Base-by-base conservation (phyloP, 1,284 basidiomycete species). In the Tylopilus sp. region DNA sequence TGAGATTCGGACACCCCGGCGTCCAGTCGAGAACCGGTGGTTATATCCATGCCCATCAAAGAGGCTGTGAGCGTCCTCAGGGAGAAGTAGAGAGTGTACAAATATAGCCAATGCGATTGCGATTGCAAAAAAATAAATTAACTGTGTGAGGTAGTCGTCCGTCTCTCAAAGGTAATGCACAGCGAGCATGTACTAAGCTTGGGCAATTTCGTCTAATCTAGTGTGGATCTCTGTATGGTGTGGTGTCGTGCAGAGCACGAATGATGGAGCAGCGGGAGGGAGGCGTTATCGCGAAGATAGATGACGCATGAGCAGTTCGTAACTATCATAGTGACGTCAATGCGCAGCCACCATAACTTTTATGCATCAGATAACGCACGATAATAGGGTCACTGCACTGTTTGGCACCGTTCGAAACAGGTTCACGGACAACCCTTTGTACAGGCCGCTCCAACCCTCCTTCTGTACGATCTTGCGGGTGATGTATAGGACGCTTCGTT, bases 351-450 rank as follows among this genome's bases (percentile, higher is more conserved):
- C 16, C 11, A 34, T 40, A 21, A 2, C 25, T 4, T 4, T 5
- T 25, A 25, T 0, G 35, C 19, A 55, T 39, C 46, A 42, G 43
- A 44, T 33, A 16, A 86, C 92, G 71, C 73, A 96, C 89, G 93
- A 92, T 65, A 97, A 72, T 80, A 97, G 88, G 28, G 94, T 97
- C 55, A 97, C 88, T 2, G 92, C 93, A 59, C 88, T 92, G 65
- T 92, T 93, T 15, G 94, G 94, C 51, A 97, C 93, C 2, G 94
- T 97, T 53, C 95, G 77, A 38, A 96, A 71, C 26, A 97, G 77
- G 71, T 97, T 97, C 57, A 97, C 83, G 31, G 89, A 91, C 49
- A 97, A 69, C 6, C 95, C 95, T 55, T 87, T 86, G 71, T 97
- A 97, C 46, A 97, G 77, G 23, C 88, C 89, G 37, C 76, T 76